Percentiles rank a stretch among this genome's conserved stretches.
Evolutionary conservation across 2,329 filamentous ascomycete genomes (phyloP).

Genomic region (Clonostachys sp.): DNA sequence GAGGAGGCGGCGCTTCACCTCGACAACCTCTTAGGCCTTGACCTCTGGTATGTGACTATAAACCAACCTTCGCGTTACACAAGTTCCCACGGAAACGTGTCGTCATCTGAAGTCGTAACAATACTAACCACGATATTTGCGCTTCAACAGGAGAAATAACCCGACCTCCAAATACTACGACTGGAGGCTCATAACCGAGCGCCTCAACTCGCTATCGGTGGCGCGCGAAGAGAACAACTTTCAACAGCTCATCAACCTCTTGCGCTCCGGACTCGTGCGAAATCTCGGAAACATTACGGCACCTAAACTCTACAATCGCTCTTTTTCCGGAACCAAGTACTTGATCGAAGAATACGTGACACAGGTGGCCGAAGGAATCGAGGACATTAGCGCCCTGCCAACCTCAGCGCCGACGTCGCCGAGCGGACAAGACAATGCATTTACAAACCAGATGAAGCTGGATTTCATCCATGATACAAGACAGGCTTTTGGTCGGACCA

Average conservation of each 20-base stretch:
- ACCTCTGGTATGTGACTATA: constrained; percentile 60
- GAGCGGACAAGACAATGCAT: constrained; percentile 12
- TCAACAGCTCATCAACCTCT: constrained; percentile 69
- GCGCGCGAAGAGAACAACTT: constrained; percentile 70
- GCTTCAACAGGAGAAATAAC: constrained; percentile 65
- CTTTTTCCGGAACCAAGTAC: constrained; percentile 84
- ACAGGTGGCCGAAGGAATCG: constrained; percentile 75
- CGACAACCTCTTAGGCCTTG: constrained; percentile 76
- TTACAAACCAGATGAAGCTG: constrained; percentile 74
- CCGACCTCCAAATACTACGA: constrained; percentile 80
- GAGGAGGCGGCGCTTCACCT: constrained; percentile 76
- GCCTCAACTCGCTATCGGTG: constrained; percentile 65
- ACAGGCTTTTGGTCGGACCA: constrained; percentile 82
- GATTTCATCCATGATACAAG: constrained; percentile 84
- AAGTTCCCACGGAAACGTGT: background rate
- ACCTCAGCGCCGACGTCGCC: constrained; percentile 22
- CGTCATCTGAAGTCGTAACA: background rate
- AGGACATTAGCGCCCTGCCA: constrained; percentile 67
- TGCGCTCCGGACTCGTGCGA: constrained; percentile 74
- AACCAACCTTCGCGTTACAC: background rate
- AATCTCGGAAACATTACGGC: constrained; percentile 90
- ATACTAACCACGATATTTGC: background rate
- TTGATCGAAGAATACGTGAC: constrained; percentile 89
- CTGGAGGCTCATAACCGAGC: constrained; percentile 75
- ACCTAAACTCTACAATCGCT: constrained; percentile 75